A percentile compares a stretch with the other conserved stretches of the same genome.
Evolutionary conservation across 2,329 filamentous ascomycete species (phyloP).

Genomic region (Scorias spongiosa): DNA sequence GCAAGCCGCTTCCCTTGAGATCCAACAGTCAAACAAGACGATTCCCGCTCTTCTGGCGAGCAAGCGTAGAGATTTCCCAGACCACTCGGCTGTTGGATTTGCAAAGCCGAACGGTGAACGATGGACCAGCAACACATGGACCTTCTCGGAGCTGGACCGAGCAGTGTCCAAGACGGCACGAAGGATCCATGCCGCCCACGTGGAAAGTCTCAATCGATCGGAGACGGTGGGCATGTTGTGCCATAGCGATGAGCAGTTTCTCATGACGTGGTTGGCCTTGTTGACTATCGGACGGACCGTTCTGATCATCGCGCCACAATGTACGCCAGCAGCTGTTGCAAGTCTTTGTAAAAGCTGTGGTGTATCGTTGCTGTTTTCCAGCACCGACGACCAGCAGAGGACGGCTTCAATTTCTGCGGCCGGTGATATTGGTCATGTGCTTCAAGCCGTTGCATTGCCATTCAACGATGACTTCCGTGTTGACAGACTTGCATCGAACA

Average conservation of each 20-base stretch:
- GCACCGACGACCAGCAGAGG: conserved; percentile 21
- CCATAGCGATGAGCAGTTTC: conserved; percentile 41
- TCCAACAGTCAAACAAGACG: conserved; percentile 26
- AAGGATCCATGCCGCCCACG: conserved; percentile 5
- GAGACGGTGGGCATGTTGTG: conserved; percentile 38
- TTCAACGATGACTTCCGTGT: conserved; percentile 2
- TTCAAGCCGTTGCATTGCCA: conserved; percentile 4
- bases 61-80: conserved; percentile 26
- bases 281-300: conserved; percentile 40
- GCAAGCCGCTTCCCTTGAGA: conserved; percentile 31
- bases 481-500: not conserved
- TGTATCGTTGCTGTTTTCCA: conserved; percentile 31
- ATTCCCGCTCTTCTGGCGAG: conserved; percentile 37
- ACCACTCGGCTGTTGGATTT: conserved; percentile 37
- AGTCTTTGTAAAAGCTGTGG: conserved; percentile 37
- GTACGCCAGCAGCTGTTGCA: conserved; percentile 31
- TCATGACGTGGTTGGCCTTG: conserved; percentile 45
- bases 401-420: conserved; percentile 5
- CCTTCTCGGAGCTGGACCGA: conserved; percentile 17
- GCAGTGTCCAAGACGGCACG: conserved; percentile 19
- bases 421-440: conserved; percentile 6
- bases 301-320: conserved; percentile 41
- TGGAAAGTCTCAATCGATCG: conserved; percentile 3
- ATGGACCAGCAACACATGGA: conserved; percentile 18
- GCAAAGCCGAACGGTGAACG: conserved; percentile 17